Conservation (phyloP, 164 flowering plant genomes). For the Magnolia kwangsiensis region DNA sequence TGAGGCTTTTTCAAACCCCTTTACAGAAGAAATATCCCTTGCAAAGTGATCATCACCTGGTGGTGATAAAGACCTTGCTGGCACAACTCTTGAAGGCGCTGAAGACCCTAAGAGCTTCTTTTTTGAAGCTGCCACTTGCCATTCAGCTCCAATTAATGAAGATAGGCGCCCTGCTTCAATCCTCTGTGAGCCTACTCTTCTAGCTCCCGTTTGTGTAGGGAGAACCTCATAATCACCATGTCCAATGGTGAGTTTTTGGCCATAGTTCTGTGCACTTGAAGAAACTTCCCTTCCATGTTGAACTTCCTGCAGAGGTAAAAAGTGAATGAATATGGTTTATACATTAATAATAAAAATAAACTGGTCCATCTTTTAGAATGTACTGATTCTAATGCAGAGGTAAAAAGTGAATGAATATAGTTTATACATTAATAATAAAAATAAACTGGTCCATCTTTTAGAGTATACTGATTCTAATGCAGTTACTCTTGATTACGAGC, state of each 20-base stretch:
- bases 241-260: conserved; percentile 33
- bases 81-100: conserved; percentile 30
- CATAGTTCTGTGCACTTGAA: conserved; percentile 34
- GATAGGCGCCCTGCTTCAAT: no score
- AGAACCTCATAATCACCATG: conserved; percentile 37
- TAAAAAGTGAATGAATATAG: conserved; percentile 3
- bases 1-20: conserved; percentile 37
- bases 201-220: conserved; percentile 18
- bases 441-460: neutral
- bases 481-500: conserved; percentile 1
- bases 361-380: neutral
- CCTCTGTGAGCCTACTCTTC: neutral
- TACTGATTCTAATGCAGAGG: conserved; percentile 16
- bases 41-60: conserved; percentile 41
- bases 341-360: neutral
- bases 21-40: conserved; percentile 37
- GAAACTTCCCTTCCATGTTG: conserved; percentile 28
- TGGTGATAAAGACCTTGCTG: conserved; percentile 31
- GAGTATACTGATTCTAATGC: neutral
- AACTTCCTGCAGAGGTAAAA: conserved; percentile 26
- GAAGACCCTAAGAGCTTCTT: conserved; percentile 29
- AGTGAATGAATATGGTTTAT: conserved; percentile 4
- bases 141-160: conserved; percentile 26
- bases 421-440: conserved; percentile 1
- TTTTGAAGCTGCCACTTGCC: conserved; percentile 28